Evolutionary conservation across 2,329 filamentous ascomycete species (phyloP).

Genomic region (Paecilomyces sp.): DNA sequence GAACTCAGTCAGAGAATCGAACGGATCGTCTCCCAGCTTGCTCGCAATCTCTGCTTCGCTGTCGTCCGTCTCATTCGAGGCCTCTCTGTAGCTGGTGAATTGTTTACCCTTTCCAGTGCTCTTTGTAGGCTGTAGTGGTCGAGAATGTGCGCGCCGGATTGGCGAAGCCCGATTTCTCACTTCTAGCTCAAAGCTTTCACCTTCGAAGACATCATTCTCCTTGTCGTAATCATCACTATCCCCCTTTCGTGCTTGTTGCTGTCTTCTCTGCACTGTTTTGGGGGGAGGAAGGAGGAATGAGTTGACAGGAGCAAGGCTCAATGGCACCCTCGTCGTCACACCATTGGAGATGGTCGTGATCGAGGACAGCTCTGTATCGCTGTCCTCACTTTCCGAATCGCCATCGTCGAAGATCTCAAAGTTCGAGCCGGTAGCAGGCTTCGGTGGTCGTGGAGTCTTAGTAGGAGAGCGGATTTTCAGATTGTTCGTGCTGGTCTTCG

Average conservation of each 20-base stretch:
- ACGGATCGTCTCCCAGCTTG: slow-evolving; percentile 19
- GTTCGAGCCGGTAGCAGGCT: slow-evolving; percentile 1
- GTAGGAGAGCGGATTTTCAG: not conserved
- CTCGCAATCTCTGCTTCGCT: slow-evolving; percentile 15
- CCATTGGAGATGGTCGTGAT: slow-evolving; percentile 9
- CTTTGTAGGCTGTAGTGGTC: slow-evolving; percentile 6
- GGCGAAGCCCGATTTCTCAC: not conserved
- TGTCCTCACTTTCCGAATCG: slow-evolving; percentile 12
- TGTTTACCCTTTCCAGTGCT: slow-evolving; percentile 1
- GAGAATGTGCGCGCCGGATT: not conserved
- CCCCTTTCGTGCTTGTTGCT: slow-evolving; percentile 16
- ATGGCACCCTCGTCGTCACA: slow-evolving; percentile 16
- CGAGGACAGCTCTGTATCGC: slow-evolving; percentile 1
- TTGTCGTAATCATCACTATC: slow-evolving; percentile 26
- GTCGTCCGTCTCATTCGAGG: slow-evolving; percentile 11
- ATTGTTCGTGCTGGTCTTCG: not conserved
- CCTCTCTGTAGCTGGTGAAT: slow-evolving; percentile 5
- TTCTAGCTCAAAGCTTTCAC: slow-evolving; percentile 5
- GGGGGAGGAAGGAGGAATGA: slow-evolving; percentile 24
- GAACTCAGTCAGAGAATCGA: slow-evolving; percentile 33
- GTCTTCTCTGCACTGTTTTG: slow-evolving; percentile 11
- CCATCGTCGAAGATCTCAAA: slow-evolving; percentile 6
- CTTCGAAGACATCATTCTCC: slow-evolving; percentile 25
- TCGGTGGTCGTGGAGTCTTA: not conserved
- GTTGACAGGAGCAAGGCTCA: slow-evolving; percentile 25